A percentile compares a stretch with the other conserved stretches of the same genome.
Conservation (phyloP, 164 flowering plant species). For the Cinnamomum micranthum region DNA sequence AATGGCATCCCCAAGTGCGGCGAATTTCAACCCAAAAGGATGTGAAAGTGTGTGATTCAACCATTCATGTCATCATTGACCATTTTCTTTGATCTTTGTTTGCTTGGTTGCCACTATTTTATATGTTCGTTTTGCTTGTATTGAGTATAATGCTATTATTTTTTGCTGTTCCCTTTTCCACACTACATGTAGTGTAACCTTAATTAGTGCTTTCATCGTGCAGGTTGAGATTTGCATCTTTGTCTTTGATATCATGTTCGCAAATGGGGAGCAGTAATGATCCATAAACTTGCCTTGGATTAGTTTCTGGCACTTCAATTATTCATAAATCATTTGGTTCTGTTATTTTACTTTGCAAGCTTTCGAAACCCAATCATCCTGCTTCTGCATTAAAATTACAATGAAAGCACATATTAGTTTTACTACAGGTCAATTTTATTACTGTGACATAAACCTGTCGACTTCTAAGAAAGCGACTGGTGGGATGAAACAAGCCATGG, state of each 20-base stretch:
- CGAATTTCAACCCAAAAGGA: too few relatives aligned
- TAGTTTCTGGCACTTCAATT: slow-evolving; percentile 1
- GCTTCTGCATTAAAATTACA: neutral
- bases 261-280: slow-evolving; percentile 75
- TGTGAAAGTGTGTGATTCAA: too few relatives aligned
- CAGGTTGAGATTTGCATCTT: slow-evolving; percentile 86
- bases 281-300: slow-evolving; percentile 18
- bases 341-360: neutral
- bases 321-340: slow-evolving; percentile 1
- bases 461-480: too few relatives aligned
- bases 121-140: neutral
- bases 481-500: too few relatives aligned
- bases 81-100: neutral
- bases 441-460: neutral
- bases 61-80: too few relatives aligned
- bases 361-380: slow-evolving; percentile 1
- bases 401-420: neutral
- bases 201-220: slow-evolving; percentile 16
- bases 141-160: neutral
- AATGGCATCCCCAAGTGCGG: too few relatives aligned
- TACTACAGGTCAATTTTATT: neutral
- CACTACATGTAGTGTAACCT: neutral
- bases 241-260: slow-evolving; percentile 85
- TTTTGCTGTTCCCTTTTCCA: neutral
- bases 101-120: neutral